Base-by-base conservation (phyloP, 768 basidiomycete species). In the Lentinula guzmanii region DNA sequence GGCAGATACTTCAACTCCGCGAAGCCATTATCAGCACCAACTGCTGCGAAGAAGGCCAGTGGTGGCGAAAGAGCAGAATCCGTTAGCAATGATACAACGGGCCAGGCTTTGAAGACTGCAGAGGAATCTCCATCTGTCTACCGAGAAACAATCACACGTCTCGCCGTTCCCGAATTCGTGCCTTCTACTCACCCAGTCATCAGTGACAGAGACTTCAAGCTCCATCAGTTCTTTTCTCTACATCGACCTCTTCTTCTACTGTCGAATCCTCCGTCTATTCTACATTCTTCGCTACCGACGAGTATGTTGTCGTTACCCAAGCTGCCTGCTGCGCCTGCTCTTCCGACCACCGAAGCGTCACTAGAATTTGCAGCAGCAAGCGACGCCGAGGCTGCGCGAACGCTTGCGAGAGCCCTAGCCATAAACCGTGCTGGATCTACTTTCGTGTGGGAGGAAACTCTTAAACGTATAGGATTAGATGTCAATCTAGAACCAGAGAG, bases 171-270 rank as follows among this genome's bases (percentile, higher is more conserved):
- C 13, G 48, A 52, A 31, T 51, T 52, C 41, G 50, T 34, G 9
- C 59, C 59, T 37, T 41, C 59, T 60, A 18, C 75, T 10, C 87
- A 90, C 65, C 87, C 86, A 1, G 65, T 80, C 28, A 67, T 92
- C 60, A 83, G 79, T 58, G 70, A 86, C 10, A 84, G 86, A 64
- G 89, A 90, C 65, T 86, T 89, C 72, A 89, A 86, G 68, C 80
- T 92, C 10, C 90, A 93, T 69, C 88, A 90, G 58, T 93, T 94
- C 74, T 93, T 94, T 75, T 84, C 91, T 2, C 76, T 91, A 35
- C 86, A 93, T 67, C 83, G 91, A 11, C 91, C 91, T 1, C 78
- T 93, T 2, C 82, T 93, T 21, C 82, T 90, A 41, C 78, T 93
- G 46, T 75, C 81, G 33, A 82, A 86, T 63, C 85, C 90, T 0